phyloP scores from a whole-genome alignment of 2,329 filamentous ascomycete species.

The Verticillium nubilum region DNA sequence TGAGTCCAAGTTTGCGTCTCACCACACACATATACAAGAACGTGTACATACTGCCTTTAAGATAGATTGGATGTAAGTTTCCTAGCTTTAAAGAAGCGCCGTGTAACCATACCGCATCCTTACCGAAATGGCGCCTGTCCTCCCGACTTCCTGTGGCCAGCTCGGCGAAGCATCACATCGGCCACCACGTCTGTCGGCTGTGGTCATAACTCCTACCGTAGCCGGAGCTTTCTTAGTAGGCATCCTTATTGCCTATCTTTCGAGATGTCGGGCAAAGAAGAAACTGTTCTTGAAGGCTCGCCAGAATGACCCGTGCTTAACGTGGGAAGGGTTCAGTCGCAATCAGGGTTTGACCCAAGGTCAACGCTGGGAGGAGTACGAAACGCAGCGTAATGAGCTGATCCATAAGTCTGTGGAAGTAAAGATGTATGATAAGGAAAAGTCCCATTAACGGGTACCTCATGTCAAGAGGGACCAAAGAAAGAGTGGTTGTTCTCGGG shows the following conservation, averaged over 20 bases:
- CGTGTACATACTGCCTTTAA: neutral
- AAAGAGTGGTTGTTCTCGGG: neutral
- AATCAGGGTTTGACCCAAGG: neutral
- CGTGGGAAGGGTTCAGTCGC: neutral
- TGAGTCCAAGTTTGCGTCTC: neutral
- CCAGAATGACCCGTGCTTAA: neutral
- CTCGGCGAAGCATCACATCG: neutral
- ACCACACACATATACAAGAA: neutral
- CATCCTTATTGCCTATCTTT: neutral
- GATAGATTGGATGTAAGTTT: neutral
- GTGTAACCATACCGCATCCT: neutral
- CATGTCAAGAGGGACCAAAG: neutral
- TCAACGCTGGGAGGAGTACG: neutral
- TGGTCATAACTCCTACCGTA: neutral
- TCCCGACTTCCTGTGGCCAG: neutral
- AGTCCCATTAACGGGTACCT: neutral
- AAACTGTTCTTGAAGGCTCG: neutral
- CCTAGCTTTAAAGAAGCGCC: neutral
- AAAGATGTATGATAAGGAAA: neutral
- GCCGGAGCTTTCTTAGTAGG: neutral
- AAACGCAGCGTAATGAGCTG: neutral
- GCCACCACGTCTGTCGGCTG: neutral
- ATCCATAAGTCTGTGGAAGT: neutral
- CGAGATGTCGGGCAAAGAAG: neutral
- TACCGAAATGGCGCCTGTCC: neutral